Evolutionary conservation across 257 asterid species (phyloP), one percentile per base, ranked within the genome.

Genomic region (Rubia yunnanensis): DNA sequence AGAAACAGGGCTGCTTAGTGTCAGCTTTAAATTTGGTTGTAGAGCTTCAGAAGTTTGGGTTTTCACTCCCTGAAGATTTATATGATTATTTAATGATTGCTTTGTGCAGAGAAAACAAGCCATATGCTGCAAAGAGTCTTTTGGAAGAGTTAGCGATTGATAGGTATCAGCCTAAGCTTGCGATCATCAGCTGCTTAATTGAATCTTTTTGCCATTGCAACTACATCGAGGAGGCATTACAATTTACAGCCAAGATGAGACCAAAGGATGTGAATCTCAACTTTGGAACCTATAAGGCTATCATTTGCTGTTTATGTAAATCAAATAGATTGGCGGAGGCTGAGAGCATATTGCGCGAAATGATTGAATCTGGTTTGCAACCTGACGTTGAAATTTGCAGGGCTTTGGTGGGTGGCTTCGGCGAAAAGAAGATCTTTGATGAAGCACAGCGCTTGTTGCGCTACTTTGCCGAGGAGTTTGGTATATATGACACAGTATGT

Each of bases 121-220:
- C 98, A 58, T 87, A 84, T 84, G 96, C 96, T 10, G 96, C 98
- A 27, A 89, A 79, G 78, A 82, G 83, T 59, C 79, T 92, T 39
- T 38, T 80, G 68, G 86, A 84, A 18, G 83, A 80, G 80, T 79
- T 85, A 72, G 60, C 76, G 48, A 58, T 60, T 64, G 67, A 78
- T 28, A 82, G 79, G 66, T 76, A 66, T 73, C 73, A 69, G 73
- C 86, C 83, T 22, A 70, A 72, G 49, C 80, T 65, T 65, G 87
- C 80, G 59, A 76, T 79, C 30, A 84, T 81, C 57, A 81, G 71
- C 67, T 80, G 73, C 79, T 70, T 92, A 57, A 76, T 92, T 39
- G 76, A 34, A 73, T 85, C 95, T 66, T 82, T 92, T 56, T 85
- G 86, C 69, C 76, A 83, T 62, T 77, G 88, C 70, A 79, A 72